phyloP scores from a whole-genome alignment of 768 basidiomycete genomes.

The Leccinum broughii region DNA sequence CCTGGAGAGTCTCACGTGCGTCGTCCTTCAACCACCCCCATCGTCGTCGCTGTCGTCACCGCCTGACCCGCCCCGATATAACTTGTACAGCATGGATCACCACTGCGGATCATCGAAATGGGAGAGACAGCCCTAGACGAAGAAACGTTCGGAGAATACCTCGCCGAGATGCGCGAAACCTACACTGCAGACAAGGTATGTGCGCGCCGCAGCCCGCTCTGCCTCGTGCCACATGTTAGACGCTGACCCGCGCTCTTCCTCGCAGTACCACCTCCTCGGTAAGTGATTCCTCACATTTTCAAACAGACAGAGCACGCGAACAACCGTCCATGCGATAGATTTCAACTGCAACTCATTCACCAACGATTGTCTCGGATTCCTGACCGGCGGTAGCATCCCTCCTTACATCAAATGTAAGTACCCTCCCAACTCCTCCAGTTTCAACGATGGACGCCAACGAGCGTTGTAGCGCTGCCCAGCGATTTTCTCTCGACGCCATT shows the following conservation, averaged over 20 bases:
- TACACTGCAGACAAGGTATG: constrained; percentile 90
- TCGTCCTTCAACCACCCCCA: constrained; percentile 2
- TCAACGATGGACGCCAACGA: neutral
- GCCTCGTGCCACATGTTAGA: neutral
- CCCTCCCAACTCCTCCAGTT: neutral
- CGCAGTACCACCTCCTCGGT: constrained; percentile 86
- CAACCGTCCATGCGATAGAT: constrained; percentile 43
- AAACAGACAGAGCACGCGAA: neutral
- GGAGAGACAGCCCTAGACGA: constrained; percentile 82
- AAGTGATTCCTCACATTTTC: constrained; percentile 5
- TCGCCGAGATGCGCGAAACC: constrained; percentile 68
- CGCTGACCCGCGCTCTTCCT: neutral
- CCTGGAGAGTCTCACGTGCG: constrained; percentile 86
- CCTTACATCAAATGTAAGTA: constrained; percentile 71
- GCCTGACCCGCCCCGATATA: neutral
- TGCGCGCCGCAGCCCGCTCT: neutral
- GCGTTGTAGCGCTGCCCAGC: constrained; percentile 60
- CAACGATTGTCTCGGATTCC: constrained; percentile 81
- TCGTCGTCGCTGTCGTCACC: neutral
- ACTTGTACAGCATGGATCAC: constrained; percentile 65
- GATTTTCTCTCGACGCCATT: constrained; percentile 91
- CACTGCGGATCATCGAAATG: constrained; percentile 68
- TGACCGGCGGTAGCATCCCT: constrained; percentile 83
- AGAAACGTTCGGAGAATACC: constrained; percentile 83
- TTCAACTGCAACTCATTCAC: constrained; percentile 98